phyloP scores from a whole-genome alignment of 805 yeast genomes.

The Clavispora phyllophila region DNA sequence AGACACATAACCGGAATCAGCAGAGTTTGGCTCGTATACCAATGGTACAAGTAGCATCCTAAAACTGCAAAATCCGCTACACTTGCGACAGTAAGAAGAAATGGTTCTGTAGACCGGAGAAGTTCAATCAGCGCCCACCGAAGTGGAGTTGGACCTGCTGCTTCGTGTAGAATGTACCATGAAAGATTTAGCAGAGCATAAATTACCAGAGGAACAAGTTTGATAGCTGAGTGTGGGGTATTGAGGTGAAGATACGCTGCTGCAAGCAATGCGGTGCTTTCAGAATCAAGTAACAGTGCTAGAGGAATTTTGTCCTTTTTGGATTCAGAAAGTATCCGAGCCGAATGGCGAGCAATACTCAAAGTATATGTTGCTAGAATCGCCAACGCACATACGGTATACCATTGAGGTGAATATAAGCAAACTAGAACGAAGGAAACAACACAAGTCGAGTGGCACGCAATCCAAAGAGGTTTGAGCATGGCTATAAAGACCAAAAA shows the following conservation, averaged over 20 bases:
- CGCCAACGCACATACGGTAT: neutral
- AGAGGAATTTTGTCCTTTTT: conserved; percentile 14
- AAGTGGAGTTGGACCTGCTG: conserved; percentile 8
- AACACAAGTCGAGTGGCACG: neutral
- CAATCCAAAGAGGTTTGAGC: neutral
- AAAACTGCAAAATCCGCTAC: conserved; percentile 10
- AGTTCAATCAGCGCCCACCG: conserved; percentile 11
- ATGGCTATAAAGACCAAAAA: too few species aligned
- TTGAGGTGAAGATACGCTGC: conserved; percentile 17
- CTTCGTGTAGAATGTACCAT: conserved; percentile 13
- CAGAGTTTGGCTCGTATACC: neutral
- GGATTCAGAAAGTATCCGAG: neutral
- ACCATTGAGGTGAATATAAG: neutral
- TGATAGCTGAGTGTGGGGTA: conserved; percentile 16
- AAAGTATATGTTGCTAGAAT: neutral
- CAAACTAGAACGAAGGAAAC: neutral
- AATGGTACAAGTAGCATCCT: neutral
- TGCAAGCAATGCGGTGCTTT: conserved; percentile 23
- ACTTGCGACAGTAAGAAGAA: conserved; percentile 11
- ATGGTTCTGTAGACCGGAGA: conserved; percentile 11
- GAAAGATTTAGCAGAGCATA: conserved; percentile 26
- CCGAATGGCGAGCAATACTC: neutral
- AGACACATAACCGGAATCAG: neutral
- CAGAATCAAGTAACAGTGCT: conserved; percentile 21
- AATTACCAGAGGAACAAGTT: conserved; percentile 22